Conservation (phyloP, 2,329 filamentous ascomycete species). For the Ascochyta viciae-villosae region DNA sequence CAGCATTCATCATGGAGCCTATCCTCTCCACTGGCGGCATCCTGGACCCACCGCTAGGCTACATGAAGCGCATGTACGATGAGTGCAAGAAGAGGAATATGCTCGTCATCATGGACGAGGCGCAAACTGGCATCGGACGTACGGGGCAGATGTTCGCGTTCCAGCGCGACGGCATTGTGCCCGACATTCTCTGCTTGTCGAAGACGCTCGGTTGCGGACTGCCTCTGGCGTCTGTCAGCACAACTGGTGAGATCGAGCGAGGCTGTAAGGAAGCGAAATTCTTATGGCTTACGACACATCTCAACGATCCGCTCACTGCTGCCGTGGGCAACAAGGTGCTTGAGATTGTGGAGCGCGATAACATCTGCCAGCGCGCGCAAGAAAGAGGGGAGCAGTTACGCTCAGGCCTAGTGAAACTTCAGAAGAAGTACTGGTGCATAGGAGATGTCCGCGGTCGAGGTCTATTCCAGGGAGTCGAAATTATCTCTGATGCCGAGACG, state of each 20-base stretch:
- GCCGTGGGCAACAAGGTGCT: slow-evolving; percentile 40
- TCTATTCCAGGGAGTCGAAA: slow-evolving; percentile 40
- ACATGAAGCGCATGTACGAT: slow-evolving; percentile 62
- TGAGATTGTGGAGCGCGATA: slow-evolving; percentile 39
- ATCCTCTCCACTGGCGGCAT: slow-evolving; percentile 68
- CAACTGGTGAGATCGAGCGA: slow-evolving; percentile 28
- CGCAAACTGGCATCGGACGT: slow-evolving; percentile 46
- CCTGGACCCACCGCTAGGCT: slow-evolving; percentile 64
- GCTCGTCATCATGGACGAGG: slow-evolving; percentile 49
- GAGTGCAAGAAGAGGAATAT: slow-evolving; percentile 46
- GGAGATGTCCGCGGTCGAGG: slow-evolving; percentile 41
- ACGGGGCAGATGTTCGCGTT: slow-evolving; percentile 61
- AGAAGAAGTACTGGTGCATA: slow-evolving; percentile 37
- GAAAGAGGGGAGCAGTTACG: slow-evolving; percentile 29
- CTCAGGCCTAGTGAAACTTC: slow-evolving; percentile 24
- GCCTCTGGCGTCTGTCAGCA: slow-evolving; percentile 36
- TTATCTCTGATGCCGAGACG: slow-evolving; percentile 31
- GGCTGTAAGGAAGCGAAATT: slow-evolving; percentile 30
- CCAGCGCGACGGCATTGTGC: slow-evolving; percentile 45
- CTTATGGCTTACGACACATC: slow-evolving; percentile 40
- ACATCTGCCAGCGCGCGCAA: slow-evolving; percentile 25
- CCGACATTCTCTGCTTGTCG: slow-evolving; percentile 47
- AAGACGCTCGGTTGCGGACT: slow-evolving; percentile 42
- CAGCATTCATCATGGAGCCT: slow-evolving; percentile 68
- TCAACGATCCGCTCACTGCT: slow-evolving; percentile 40